Percentiles rank a stretch among this genome's conserved stretches.
Conservation (phyloP, 495 filamentous ascomycete genomes). For the Friedmanniomyces endolithicus region DNA sequence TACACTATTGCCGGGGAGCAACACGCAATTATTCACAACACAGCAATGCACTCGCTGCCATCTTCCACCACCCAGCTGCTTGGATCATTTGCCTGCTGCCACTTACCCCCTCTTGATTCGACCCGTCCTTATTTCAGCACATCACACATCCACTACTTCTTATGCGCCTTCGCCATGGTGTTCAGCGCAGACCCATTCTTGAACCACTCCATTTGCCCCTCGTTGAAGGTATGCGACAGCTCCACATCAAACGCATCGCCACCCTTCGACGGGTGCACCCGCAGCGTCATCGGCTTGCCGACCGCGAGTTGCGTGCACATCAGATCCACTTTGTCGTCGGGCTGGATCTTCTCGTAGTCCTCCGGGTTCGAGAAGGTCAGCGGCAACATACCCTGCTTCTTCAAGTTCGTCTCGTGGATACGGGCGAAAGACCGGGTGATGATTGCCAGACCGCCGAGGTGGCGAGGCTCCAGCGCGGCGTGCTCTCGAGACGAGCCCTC, state of each 20-base stretch:
- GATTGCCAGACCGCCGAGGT: constrained; percentile 94
- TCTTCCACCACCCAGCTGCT: not conserved
- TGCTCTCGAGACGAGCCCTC: constrained; percentile 97
- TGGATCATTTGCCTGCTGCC: too few species aligned
- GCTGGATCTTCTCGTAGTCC: constrained; percentile 95
- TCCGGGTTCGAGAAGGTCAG: constrained; percentile 87
- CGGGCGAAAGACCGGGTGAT: constrained; percentile 92
- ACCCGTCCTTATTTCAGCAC: not conserved
- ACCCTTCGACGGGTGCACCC: constrained; percentile 80
- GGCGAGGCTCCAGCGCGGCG: constrained; percentile 91
- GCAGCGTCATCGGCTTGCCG: constrained; percentile 86
- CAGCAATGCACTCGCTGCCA: not conserved
- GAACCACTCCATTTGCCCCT: constrained; percentile 95
- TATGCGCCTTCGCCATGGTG: constrained; percentile 73
- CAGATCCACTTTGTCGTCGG: constrained; percentile 83
- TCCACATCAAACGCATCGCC: constrained; percentile 59
- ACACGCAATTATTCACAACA: constrained; percentile 1
- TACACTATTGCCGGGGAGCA: not conserved
- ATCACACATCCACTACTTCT: not conserved
- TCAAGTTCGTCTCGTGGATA: constrained; percentile 99
- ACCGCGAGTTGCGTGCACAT: constrained; percentile 82
- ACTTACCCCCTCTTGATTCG: not conserved
- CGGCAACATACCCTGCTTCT: constrained; percentile 99
- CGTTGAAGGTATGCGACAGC: constrained; percentile 94
- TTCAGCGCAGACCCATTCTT: constrained; percentile 91